phyloP scores from a whole-genome alignment of 345 rosid species.

The Nasturtium officinale region DNA sequence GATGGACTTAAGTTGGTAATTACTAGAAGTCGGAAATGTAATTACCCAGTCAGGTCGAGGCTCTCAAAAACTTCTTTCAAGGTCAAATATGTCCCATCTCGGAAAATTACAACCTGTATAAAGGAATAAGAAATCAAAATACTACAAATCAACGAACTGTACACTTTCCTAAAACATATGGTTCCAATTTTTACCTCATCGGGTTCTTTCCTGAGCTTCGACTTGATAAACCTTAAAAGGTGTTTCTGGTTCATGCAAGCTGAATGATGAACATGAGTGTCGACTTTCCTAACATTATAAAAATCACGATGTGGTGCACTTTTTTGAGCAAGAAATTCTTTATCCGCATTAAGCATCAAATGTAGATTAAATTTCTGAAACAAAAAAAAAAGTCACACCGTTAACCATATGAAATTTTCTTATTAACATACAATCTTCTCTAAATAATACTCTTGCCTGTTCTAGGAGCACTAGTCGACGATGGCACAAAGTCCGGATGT shows the following conservation, averaged over 20 bases:
- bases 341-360: conserved; percentile 98
- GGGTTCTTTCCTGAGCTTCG: conserved; percentile 94
- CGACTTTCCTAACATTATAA: conserved; percentile 97
- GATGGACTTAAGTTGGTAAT: conserved; percentile 12
- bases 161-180: conserved; percentile 5
- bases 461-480: conserved; percentile 93
- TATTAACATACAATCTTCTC: background rate
- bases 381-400: background rate
- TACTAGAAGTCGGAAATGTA: background rate
- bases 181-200: conserved; percentile 69
- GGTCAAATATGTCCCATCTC: conserved; percentile 98
- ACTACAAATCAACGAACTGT: background rate
- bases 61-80: conserved; percentile 96
- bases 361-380: conserved; percentile 96
- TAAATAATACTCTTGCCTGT: conserved; percentile 57
- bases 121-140: conserved; percentile 16
- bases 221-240: conserved; percentile 96
- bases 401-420: conserved; percentile 32
- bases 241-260: conserved; percentile 99
- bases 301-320: conserved; percentile 99
- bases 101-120: conserved; percentile 92
- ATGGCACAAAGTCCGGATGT: conserved; percentile 90
- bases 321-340: conserved; percentile 96
- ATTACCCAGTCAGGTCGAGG: conserved; percentile 90
- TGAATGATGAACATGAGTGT: conserved; percentile 98